These are phyloP conservation scores for Chlorella vulgaris DNA, from an alignment of 139 green algal genomes.

Conservation along the genomic window DNA sequence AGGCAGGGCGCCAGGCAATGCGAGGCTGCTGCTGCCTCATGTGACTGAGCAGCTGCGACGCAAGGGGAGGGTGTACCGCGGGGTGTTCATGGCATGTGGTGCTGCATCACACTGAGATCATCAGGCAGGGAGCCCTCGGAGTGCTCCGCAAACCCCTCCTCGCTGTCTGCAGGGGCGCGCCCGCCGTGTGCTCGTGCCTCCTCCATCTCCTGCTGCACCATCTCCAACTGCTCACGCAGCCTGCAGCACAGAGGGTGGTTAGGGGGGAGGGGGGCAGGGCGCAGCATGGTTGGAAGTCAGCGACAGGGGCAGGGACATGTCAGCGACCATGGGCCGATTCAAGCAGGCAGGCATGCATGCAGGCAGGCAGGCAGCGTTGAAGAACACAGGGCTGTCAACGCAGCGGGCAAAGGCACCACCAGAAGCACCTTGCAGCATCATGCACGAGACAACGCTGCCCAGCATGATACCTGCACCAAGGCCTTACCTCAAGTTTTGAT, in stretches of 20 bases:
- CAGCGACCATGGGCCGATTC: too few species aligned
- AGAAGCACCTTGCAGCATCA: too few species aligned
- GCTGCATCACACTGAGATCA: constrained; percentile 20
- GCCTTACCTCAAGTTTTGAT: constrained; percentile 35
- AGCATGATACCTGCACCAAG: background rate
- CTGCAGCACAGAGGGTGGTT: background rate
- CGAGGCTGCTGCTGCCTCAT: background rate
- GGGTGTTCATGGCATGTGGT: background rate
- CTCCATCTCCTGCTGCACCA: constrained; percentile 33
- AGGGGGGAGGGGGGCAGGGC: background rate
- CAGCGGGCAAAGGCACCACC: background rate
- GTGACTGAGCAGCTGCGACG: background rate
- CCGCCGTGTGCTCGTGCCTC: constrained; percentile 7
- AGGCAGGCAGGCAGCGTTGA: too few species aligned
- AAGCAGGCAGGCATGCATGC: too few species aligned
- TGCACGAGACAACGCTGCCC: background rate
- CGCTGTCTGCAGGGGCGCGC: constrained; percentile 8
- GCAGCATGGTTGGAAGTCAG: too few species aligned
- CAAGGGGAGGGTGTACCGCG: background rate
- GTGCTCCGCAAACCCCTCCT: constrained; percentile 25
- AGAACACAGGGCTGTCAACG: background rate
- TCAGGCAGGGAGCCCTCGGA: constrained; percentile 19
- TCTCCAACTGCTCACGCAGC: constrained; percentile 34
- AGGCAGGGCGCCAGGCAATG: background rate
- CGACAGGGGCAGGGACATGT: too few species aligned